Base-by-base conservation (phyloP, 176 grass and related monocot genomes). In the Cocos nucifera region DNA sequence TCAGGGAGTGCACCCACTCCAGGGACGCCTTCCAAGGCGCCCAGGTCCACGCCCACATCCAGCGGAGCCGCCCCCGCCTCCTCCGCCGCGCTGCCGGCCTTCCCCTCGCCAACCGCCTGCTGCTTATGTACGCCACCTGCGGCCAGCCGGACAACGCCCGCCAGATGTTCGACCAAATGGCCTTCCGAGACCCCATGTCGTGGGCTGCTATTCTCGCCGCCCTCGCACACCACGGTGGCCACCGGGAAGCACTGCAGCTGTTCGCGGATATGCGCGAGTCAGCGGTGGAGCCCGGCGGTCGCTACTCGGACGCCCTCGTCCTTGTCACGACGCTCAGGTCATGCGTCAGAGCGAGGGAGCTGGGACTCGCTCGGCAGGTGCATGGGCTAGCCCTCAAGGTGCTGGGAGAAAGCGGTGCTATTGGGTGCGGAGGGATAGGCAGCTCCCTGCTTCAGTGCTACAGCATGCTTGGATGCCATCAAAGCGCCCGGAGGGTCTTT, bases 391-490 rank as follows among this genome's bases (percentile, higher is more conserved):
- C 69, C 18, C 4, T 85, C 51, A 96, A 96, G 72, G 23, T 59
- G 15, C 30, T 65, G 2, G 63, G 78, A 3, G 44, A 53, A 15
- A 19, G 4, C 19, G 56, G 49, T 4, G 54, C 30, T 67, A 51
- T 22, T 2, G 17, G 68, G 2, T 20, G 17, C 0, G 70, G 71
- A 0, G 73, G 79, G 22, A n/a, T 74, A 17, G 83, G 83, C 1
- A 82, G 68, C 48, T 59, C 86, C 0, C 64, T 96, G 50, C 49
- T 96, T 2, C 91, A 90, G 66, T 63, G 90, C 61, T 90, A 96
- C 64, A 71, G 75, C 15, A 53, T 29, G 6, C 28, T 73, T 17
- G 17, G 73, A 5, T 62, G 4, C 30, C 75, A 58, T 3, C 50
- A 57, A 3, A 72, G 15, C 0, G 86, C 86, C 2, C 56, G 52